phyloP scores from a whole-genome alignment of 2,329 filamentous ascomycete genomes.

The Ilyonectria sp. region DNA sequence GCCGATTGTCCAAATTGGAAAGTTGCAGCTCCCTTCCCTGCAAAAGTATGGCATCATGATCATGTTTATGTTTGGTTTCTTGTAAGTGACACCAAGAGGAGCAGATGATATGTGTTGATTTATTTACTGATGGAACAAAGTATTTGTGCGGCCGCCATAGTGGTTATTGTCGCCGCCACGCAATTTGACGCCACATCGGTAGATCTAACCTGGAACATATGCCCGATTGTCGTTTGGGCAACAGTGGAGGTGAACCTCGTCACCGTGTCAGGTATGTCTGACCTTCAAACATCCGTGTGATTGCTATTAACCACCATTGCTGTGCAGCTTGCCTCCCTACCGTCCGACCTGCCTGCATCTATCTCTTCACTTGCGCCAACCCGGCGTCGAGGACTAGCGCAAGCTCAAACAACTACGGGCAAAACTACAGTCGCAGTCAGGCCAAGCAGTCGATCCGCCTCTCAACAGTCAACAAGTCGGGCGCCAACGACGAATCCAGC shows the following conservation, averaged over 20 bases:
- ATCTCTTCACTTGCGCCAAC: constrained; percentile 38
- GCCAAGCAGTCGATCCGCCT: constrained; percentile 43
- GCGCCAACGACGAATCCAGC: constrained; percentile 39
- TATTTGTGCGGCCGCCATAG: constrained; percentile 38
- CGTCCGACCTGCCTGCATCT: constrained; percentile 39
- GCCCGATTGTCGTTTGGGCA: constrained; percentile 43
- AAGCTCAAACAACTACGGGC: constrained; percentile 34
- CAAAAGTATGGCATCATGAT: constrained; percentile 48
- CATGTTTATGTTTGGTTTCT: constrained; percentile 51
- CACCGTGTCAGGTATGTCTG: constrained; percentile 39
- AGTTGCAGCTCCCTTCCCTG: constrained; percentile 45
- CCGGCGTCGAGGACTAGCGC: constrained; percentile 30
- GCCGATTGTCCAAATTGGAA: constrained; percentile 50
- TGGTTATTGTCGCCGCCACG: constrained; percentile 38
- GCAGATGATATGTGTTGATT: neutral
- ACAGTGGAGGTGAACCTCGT: constrained; percentile 46
- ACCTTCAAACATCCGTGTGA: too few relatives aligned
- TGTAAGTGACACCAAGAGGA: constrained; percentile 41
- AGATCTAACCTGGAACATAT: constrained; percentile 44
- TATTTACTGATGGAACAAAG: constrained; percentile 18
- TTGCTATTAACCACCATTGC: neutral
- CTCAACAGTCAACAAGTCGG: constrained; percentile 29
- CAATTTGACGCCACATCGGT: constrained; percentile 30
- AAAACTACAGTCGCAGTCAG: constrained; percentile 35
- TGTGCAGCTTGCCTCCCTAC: constrained; percentile 40